Conservation (phyloP, 345 rosid genomes). For the Murraya paniculata region DNA sequence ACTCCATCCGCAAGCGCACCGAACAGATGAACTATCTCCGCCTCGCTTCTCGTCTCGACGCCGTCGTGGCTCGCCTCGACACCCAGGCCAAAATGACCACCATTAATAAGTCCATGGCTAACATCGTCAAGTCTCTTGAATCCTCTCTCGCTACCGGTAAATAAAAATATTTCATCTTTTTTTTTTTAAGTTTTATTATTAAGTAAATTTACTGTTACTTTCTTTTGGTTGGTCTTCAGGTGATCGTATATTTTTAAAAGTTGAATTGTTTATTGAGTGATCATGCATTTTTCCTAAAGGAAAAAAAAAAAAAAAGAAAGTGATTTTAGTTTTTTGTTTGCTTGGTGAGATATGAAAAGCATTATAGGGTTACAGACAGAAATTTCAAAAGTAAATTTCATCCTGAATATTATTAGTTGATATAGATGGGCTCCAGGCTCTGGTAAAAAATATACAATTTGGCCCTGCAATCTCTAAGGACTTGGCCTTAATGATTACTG, state of each 20-base stretch:
- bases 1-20: constrained; percentile 85
- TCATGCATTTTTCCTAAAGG: neutral
- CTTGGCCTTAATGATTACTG: neutral
- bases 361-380: neutral
- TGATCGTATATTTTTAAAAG: neutral
- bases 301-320: too few relatives aligned
- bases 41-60: constrained; percentile 88
- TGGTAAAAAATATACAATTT: neutral
- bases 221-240: neutral
- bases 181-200: neutral
- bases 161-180: neutral
- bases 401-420: neutral
- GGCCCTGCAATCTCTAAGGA: neutral
- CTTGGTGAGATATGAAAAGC: neutral
- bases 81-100: constrained; percentile 96
- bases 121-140: constrained; percentile 92
- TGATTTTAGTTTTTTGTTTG: neutral
- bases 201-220: neutral
- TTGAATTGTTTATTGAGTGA: neutral
- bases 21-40: constrained; percentile 99
- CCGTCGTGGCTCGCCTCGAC: constrained; percentile 91
- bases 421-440: neutral
- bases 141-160: constrained; percentile 82
- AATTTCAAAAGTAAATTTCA: neutral
- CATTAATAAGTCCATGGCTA: constrained; percentile 82